Conservation (phyloP, 768 basidiomycete genomes). For the Leccinum ochraceum region DNA sequence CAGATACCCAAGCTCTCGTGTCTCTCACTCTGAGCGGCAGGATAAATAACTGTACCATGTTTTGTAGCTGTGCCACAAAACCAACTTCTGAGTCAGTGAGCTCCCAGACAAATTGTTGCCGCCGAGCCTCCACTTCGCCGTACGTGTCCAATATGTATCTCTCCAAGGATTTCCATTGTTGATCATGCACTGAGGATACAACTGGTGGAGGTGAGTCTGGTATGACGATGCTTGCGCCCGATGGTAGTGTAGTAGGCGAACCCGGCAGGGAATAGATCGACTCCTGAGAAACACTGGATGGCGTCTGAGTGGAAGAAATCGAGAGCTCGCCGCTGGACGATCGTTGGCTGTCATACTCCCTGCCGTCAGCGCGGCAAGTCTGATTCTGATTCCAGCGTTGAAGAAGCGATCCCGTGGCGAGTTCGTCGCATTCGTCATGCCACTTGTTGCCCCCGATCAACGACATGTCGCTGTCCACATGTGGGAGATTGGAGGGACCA, state of each 20-base stretch:
- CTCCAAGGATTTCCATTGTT: slow-evolving; percentile 26
- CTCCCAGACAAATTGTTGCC: slow-evolving; percentile 70
- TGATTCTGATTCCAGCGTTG: slow-evolving; percentile 19
- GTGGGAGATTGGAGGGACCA: slow-evolving; percentile 24
- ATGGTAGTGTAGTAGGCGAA: slow-evolving; percentile 15
- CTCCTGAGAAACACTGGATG: slow-evolving; percentile 23
- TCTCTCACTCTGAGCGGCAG: slow-evolving; percentile 74
- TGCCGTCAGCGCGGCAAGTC: neutral
- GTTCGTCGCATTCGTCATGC: slow-evolving; percentile 38
- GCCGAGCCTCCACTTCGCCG: slow-evolving; percentile 53
- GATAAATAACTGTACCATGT: slow-evolving; percentile 72
- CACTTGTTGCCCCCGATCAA: slow-evolving; percentile 42
- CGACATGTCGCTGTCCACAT: slow-evolving; percentile 50
- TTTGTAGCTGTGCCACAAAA: slow-evolving; percentile 66
- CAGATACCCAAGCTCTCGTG: slow-evolving; percentile 74
- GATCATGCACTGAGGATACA: slow-evolving; percentile 14
- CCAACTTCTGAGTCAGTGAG: slow-evolving; percentile 66
- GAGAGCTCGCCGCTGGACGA: slow-evolving; percentile 13
- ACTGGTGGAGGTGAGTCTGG: slow-evolving; percentile 13
- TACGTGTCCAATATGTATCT: slow-evolving; percentile 30
- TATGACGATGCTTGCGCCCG: slow-evolving; percentile 8
- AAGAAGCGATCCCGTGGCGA: slow-evolving; percentile 33
- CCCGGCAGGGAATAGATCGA: slow-evolving; percentile 27
- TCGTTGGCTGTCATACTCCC: slow-evolving; percentile 1
- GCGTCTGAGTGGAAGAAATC: slow-evolving; percentile 13